Evolutionary conservation across 441 rosid genomes (phyloP).

Genomic region (Brassica balearica): DNA sequence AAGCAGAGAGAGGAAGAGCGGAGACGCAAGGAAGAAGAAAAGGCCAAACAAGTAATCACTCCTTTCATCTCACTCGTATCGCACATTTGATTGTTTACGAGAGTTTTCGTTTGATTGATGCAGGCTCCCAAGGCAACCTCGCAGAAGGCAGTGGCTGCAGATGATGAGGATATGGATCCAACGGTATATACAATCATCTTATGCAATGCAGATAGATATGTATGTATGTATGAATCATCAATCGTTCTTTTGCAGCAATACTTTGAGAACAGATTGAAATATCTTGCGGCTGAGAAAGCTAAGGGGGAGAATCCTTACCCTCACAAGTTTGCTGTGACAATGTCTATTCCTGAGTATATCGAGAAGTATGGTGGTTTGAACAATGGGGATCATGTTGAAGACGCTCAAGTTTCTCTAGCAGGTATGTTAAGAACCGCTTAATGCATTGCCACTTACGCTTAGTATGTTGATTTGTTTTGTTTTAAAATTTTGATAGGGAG

Average conservation of each 20-base stretch:
- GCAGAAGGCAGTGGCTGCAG: slow-evolving; percentile 54
- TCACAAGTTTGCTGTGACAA: slow-evolving; percentile 63
- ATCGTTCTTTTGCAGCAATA: slow-evolving; percentile 61
- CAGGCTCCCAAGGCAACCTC: slow-evolving; percentile 48
- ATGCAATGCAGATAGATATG: not conserved
- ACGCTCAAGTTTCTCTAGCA: slow-evolving; percentile 58
- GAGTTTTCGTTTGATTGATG: not conserved
- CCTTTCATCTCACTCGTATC: slow-evolving; percentile 2
- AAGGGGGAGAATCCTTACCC: slow-evolving; percentile 81
- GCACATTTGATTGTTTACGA: not conserved
- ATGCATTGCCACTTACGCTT: not conserved
- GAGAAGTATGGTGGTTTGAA: slow-evolving; percentile 59
- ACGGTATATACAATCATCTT: slow-evolving; percentile 51
- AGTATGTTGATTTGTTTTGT: not conserved
- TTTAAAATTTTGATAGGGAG: slow-evolving; percentile 55
- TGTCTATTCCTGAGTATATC: slow-evolving; percentile 65
- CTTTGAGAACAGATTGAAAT: slow-evolving; percentile 72
- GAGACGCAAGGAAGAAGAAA: slow-evolving; percentile 38
- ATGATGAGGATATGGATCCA: slow-evolving; percentile 88
- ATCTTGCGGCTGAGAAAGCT: slow-evolving; percentile 65
- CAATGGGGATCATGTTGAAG: slow-evolving; percentile 74
- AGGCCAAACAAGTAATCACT: slow-evolving; percentile 55
- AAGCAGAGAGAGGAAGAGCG: slow-evolving; percentile 40
- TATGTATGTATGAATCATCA: slow-evolving; percentile 9
- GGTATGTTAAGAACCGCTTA: slow-evolving; percentile 48